Percentiles rank a stretch among this genome's conserved stretches.
These are phyloP conservation scores for Crithidia bombi DNA, from an alignment of 208 protist genomes.

Conservation along the genomic window DNA sequence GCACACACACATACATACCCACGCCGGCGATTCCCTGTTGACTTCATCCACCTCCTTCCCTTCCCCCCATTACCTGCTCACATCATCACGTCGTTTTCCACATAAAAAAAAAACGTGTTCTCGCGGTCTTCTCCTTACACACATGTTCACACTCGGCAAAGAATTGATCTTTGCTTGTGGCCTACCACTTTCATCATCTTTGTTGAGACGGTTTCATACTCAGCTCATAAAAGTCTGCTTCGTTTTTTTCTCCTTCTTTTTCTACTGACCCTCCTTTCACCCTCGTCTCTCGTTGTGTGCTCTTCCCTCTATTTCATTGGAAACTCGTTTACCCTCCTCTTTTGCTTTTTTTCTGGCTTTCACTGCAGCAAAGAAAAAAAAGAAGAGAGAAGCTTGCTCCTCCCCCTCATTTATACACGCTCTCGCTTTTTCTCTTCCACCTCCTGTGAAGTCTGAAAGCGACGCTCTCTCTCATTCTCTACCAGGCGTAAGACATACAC, in stretches of 20 bases:
- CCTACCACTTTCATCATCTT: background rate
- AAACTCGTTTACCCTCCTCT: conserved; percentile 3
- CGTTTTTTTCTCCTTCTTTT: background rate
- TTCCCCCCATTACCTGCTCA: too few relatives aligned
- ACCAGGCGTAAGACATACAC: background rate
- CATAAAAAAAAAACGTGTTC: too few relatives aligned
- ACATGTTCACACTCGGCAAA: background rate
- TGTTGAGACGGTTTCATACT: conserved; percentile 4
- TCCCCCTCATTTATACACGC: background rate
- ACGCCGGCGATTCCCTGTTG: too few relatives aligned
- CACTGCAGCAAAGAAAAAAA: background rate
- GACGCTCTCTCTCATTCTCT: background rate
- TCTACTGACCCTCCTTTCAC: background rate
- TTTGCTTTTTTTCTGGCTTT: background rate
- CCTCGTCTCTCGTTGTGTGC: background rate
- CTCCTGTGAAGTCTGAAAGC: background rate
- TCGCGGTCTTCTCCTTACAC: too few relatives aligned
- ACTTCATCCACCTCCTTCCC: too few relatives aligned
- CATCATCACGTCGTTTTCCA: too few relatives aligned
- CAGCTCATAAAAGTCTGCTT: conserved; percentile 15
- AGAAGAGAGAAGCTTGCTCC: background rate
- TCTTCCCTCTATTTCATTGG: conserved; percentile 16
- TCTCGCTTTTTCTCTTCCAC: background rate
- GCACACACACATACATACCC: too few relatives aligned
- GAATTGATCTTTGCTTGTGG: background rate